phyloP scores from a whole-genome alignment of 805 yeast species.

The Yarrowia yakushimensis region DNA sequence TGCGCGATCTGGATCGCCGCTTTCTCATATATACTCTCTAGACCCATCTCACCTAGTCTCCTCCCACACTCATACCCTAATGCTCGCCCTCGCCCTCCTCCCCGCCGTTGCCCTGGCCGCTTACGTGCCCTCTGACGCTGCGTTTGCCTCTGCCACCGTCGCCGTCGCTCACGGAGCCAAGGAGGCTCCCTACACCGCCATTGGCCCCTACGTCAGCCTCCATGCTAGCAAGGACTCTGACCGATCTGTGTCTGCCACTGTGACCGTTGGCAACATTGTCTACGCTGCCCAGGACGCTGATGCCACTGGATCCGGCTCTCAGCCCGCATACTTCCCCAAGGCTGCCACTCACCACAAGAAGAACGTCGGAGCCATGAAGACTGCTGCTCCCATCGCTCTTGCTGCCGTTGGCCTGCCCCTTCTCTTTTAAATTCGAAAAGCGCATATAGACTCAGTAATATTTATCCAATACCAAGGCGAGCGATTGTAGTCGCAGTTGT shows the following conservation, averaged over 20 bases:
- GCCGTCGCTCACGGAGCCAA: slow-evolving; percentile 5
- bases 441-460: slow-evolving; percentile 23
- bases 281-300: neutral
- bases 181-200: slow-evolving; percentile 12
- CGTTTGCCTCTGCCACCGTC: slow-evolving; percentile 11
- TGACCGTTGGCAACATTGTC: neutral
- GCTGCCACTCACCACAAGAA: slow-evolving; percentile 22
- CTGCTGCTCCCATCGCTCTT: slow-evolving; percentile 20
- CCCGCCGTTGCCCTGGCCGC: slow-evolving; percentile 24
- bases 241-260: neutral
- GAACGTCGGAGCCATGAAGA: neutral
- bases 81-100: slow-evolving; percentile 17
- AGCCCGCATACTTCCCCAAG: slow-evolving; percentile 19
- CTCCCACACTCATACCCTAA: neutral
- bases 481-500: neutral
- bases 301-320: slow-evolving; percentile 12
- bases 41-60: neutral
- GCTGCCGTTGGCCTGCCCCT: slow-evolving; percentile 22
- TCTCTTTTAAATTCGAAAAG: slow-evolving; percentile 17
- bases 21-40: slow-evolving; percentile 17
- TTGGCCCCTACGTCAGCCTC: slow-evolving; percentile 1
- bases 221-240: neutral
- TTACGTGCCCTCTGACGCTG: slow-evolving; percentile 19
- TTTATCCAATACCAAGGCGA: slow-evolving; percentile 1
- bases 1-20: slow-evolving; percentile 15